Evolutionary conservation across 169 alveolate genomes (phyloP).

Genomic region (Amoebophrya sp.): DNA sequence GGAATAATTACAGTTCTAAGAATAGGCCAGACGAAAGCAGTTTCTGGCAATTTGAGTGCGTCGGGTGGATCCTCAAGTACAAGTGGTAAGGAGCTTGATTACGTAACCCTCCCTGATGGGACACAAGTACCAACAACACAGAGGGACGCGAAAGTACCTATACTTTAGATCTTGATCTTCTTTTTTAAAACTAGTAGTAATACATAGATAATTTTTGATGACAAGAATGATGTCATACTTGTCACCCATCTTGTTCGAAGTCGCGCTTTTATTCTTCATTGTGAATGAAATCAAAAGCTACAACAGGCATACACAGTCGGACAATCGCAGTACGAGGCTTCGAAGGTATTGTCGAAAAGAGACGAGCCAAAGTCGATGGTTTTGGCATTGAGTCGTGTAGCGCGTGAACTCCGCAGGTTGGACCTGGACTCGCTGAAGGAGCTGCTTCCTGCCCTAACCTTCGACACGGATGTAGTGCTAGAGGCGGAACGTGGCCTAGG

Average conservation of each 20-base stretch:
- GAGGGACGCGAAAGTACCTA: background rate
- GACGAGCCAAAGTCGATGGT: background rate
- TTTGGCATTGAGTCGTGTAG: background rate
- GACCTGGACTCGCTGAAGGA: background rate
- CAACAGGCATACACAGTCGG: background rate
- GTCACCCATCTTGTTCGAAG: background rate
- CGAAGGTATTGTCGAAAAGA: background rate
- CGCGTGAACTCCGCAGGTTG: background rate
- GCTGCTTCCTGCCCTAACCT: background rate
- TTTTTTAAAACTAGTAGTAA: no score
- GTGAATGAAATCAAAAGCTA: background rate
- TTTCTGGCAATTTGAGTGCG: background rate
- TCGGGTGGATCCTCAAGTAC: no score
- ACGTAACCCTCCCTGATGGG: background rate
- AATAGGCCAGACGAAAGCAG: background rate
- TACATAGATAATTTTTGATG: background rate
- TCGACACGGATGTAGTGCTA: no score
- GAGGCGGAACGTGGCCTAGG: no score
- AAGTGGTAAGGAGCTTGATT: no score
- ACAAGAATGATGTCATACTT: background rate
- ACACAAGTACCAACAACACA: background rate
- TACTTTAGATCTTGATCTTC: background rate
- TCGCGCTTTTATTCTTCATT: background rate
- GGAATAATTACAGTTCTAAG: no score
- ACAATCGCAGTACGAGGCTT: background rate